phyloP scores from a whole-genome alignment of 108 stramenopile species.

The Cyclotella sp. region DNA sequence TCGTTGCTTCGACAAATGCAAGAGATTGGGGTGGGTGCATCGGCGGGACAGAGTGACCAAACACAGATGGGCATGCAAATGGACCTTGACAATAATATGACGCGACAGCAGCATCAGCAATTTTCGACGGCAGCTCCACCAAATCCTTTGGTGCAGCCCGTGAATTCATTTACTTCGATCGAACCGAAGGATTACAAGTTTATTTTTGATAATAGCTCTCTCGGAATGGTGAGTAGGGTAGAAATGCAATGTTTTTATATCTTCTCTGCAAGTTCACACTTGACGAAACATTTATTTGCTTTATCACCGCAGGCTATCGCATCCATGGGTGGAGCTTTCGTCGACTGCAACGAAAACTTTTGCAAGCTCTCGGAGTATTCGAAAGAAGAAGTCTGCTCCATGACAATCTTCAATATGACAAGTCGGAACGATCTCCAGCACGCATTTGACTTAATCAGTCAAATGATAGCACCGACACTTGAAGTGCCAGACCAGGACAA shows the following conservation, averaged over 20 bases:
- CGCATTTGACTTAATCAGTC: constrained; percentile 89
- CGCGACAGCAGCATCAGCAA: neutral
- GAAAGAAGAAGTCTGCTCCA: constrained; percentile 82
- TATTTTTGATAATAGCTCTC: constrained; percentile 79
- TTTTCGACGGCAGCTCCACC: neutral
- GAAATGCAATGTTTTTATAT: neutral
- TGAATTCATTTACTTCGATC: constrained; percentile 27
- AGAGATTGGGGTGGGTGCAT: constrained; percentile 62
- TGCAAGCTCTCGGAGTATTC: constrained; percentile 72
- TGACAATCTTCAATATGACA: constrained; percentile 92
- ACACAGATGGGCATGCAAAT: constrained; percentile 9
- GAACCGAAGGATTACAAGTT: constrained; percentile 76
- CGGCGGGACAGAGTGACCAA: constrained; percentile 40
- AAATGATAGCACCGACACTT: constrained; percentile 79
- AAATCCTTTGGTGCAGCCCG: neutral
- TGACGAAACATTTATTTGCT: neutral
- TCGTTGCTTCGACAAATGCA: constrained; percentile 85
- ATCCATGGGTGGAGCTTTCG: constrained; percentile 89
- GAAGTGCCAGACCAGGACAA: constrained; percentile 41
- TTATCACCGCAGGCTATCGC: constrained; percentile 65
- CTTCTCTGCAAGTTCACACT: neutral
- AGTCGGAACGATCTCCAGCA: constrained; percentile 76
- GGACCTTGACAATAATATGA: neutral
- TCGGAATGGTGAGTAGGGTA: constrained; percentile 67
- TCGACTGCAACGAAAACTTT: constrained; percentile 89